phyloP scores from a whole-genome alignment of 2,329 filamentous ascomycete genomes.

The Fusarium sp. region DNA sequence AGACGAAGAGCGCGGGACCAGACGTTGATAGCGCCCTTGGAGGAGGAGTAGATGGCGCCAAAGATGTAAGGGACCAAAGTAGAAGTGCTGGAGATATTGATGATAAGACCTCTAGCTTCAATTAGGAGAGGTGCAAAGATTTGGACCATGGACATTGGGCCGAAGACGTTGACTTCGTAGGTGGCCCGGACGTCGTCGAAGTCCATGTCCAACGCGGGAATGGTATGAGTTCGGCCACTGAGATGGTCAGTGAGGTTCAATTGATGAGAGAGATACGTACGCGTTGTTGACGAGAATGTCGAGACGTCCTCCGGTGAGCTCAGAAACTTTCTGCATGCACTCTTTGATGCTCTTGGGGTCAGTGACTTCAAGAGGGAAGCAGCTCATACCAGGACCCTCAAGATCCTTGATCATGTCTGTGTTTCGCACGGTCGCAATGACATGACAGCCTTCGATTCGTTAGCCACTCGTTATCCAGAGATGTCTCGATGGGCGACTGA shows the following conservation, averaged over 20 bases:
- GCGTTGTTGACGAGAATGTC: constrained; percentile 71
- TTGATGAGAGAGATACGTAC: constrained; percentile 47
- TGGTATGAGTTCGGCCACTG: constrained; percentile 63
- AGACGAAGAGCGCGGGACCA: constrained; percentile 65
- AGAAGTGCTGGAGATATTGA: constrained; percentile 66
- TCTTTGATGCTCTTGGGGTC: constrained; percentile 60
- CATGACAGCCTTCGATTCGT: constrained; percentile 52
- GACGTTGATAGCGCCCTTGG: constrained; percentile 64
- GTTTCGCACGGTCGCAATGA: constrained; percentile 67
- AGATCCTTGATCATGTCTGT: constrained; percentile 60
- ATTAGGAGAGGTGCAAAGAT: constrained; percentile 63
- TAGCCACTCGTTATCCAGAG: not conserved
- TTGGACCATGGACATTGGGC: constrained; percentile 66
- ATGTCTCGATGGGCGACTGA: constrained; percentile 31
- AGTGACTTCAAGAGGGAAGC: constrained; percentile 65
- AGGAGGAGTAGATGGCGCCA: constrained; percentile 64
- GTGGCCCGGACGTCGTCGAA: constrained; percentile 63
- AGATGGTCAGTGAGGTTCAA: not conserved
- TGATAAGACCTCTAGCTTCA: constrained; percentile 60
- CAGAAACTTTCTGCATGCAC: constrained; percentile 59
- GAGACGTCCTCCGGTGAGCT: constrained; percentile 63
- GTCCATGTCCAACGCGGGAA: constrained; percentile 63
- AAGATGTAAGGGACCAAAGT: constrained; percentile 64
- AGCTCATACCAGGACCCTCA: constrained; percentile 59
- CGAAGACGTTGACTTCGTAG: constrained; percentile 68